Conservation (phyloP, 192 early-diverging fungal species). For the Backusella westeae region DNA sequence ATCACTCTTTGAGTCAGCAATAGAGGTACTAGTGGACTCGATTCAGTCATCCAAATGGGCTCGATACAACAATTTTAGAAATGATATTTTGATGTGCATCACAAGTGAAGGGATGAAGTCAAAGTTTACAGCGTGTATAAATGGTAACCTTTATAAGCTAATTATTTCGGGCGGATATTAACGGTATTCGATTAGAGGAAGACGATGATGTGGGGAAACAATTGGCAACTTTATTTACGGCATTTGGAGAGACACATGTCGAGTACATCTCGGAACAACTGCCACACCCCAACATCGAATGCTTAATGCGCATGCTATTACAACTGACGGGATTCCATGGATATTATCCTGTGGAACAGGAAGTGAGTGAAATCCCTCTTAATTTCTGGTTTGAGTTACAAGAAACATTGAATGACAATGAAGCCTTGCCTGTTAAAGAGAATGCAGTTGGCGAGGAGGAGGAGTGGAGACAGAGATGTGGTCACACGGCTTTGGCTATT, state of each 20-base stretch:
- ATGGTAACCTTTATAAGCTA: constrained; percentile 15
- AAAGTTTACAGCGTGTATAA: constrained; percentile 40
- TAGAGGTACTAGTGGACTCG: constrained; percentile 52
- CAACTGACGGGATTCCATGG: constrained; percentile 69
- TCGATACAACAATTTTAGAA: constrained; percentile 38
- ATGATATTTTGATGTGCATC: constrained; percentile 45
- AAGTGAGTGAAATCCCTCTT: constrained; percentile 65
- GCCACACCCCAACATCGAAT: constrained; percentile 38
- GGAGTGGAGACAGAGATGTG: constrained; percentile 17
- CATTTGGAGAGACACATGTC: constrained; percentile 56
- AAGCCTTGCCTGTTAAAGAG: constrained; percentile 31
- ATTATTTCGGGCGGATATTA: too few relatives aligned
- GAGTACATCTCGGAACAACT: constrained; percentile 51
- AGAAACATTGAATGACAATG: constrained; percentile 60
- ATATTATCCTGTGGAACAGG: constrained; percentile 65
- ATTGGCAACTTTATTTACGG: constrained; percentile 49
- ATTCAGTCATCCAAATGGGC: constrained; percentile 42
- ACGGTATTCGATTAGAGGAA: constrained; percentile 29
- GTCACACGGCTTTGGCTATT: constrained; percentile 38
- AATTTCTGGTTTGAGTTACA: constrained; percentile 75
- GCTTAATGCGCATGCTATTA: constrained; percentile 55
- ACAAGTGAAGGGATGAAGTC: constrained; percentile 45
- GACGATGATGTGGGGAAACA: constrained; percentile 47
- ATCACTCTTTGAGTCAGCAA: constrained; percentile 46
- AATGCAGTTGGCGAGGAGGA: neutral